Evolutionary conservation across 345 rosid genomes (phyloP).

Genomic region (Dimocarpus longan): DNA sequence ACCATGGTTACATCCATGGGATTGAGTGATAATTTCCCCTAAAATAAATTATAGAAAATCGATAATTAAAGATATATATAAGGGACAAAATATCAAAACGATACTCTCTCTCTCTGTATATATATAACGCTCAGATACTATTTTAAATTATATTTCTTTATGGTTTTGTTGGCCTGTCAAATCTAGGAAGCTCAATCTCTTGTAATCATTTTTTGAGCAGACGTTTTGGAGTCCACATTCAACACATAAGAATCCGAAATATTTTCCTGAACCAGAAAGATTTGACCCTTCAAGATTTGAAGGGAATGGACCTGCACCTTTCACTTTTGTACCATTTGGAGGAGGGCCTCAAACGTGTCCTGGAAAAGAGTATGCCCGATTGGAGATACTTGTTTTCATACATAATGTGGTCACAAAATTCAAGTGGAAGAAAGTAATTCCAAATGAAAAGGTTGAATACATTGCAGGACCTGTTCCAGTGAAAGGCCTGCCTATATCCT

Average conservation of each 20-base stretch:
- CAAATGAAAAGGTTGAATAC: neutral
- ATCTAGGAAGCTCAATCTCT: too few species aligned
- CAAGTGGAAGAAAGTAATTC: neutral
- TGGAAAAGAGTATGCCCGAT: neutral
- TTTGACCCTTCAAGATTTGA: slow-evolving; percentile 11
- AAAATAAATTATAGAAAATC: too few species aligned
- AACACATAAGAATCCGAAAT: neutral
- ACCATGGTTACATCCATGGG: too few species aligned
- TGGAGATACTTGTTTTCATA: neutral
- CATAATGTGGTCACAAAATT: neutral
- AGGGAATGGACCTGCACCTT: slow-evolving; percentile 8
- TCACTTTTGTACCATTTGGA: neutral
- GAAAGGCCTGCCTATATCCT: neutral
- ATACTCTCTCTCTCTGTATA: too few species aligned
- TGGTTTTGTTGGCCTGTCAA: too few species aligned
- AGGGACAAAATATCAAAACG: too few species aligned
- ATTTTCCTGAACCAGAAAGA: slow-evolving; percentile 1
- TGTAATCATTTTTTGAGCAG: too few species aligned
- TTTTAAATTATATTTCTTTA: too few species aligned
- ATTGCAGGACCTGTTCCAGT: neutral
- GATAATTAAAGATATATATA: too few species aligned
- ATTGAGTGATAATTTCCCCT: too few species aligned
- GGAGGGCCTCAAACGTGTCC: neutral
- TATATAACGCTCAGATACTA: too few species aligned
- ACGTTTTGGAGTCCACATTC: too few species aligned